Percentiles rank a stretch among this genome's conserved stretches.
phyloP scores from a whole-genome alignment of 495 filamentous ascomycete genomes.

The Talaromyces ruber region DNA sequence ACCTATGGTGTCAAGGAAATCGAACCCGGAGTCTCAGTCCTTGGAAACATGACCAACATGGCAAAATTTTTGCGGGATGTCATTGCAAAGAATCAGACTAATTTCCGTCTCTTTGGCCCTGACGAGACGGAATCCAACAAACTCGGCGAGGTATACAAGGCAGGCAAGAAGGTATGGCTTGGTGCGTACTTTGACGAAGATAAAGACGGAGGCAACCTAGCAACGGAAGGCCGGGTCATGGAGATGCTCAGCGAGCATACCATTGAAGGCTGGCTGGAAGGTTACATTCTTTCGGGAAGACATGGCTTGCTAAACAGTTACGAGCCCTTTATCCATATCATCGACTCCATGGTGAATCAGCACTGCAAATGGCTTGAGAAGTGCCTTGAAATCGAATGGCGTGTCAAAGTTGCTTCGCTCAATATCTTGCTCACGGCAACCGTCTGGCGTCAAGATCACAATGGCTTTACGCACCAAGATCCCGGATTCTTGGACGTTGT shows the following conservation, averaged over 20 bases:
- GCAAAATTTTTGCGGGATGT: conserved; percentile 54
- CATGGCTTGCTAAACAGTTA: conserved; percentile 70
- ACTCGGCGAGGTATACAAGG: conserved; percentile 55
- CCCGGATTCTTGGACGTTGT: conserved; percentile 69
- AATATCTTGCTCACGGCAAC: conserved; percentile 69
- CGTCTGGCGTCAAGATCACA: conserved; percentile 73
- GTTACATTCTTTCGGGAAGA: conserved; percentile 60
- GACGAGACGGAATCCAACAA: conserved; percentile 76
- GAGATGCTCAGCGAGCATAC: conserved; percentile 72
- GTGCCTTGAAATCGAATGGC: conserved; percentile 63
- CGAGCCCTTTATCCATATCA: conserved; percentile 71
- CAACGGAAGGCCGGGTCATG: conserved; percentile 59
- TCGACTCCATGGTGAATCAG: conserved; percentile 73
- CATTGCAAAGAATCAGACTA: conserved; percentile 47
- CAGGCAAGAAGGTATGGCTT: conserved; percentile 69
- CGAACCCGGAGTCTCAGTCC: conserved; percentile 39
- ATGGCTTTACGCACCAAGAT: conserved; percentile 73
- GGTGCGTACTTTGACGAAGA: conserved; percentile 68
- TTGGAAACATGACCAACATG: conserved; percentile 57
- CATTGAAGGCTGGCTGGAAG: conserved; percentile 69
- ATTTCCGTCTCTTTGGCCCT: conserved; percentile 65
- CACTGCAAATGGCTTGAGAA: conserved; percentile 79
- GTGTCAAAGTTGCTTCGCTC: conserved; percentile 55
- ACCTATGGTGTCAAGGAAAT: conserved; percentile 49
- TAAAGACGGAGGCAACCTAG: conserved; percentile 57